Evolutionary conservation across 371 early-diverging fungal species (phyloP), one percentile per base, ranked within the genome.

Genomic region (Batrachochytrium dendrobatidis): DNA sequence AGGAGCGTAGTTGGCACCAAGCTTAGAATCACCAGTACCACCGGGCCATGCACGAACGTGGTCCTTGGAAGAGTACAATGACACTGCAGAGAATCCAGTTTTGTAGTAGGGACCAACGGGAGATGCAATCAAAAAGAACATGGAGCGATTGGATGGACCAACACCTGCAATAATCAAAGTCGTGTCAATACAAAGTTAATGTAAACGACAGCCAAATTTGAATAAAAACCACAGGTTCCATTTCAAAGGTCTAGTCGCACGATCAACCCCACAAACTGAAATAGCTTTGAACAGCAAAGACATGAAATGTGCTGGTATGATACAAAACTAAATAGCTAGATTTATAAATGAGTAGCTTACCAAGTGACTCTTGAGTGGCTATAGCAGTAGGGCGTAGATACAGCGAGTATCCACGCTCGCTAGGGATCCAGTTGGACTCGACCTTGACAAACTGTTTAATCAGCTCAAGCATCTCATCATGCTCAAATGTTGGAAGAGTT

Each of bases 71-170:
- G 95, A 94, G 61, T 77, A 81, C 60, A 97, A 77, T 49, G 80
- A 82, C 50, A 94, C 90, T 43, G 95, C 92, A n/a, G 79, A 71
- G 71, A 94, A 92, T 7, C 94, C 94, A 20, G 91, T 88, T 58
- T 85, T 86, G 79, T 92, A 97, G 72, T 97, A 97, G 22, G 95
- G 98, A 15, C 98, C 98, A 17, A 93, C 94, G n/a, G 98, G 96
- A 35, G 87, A 90, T 58, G 84, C 85, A 69, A 95, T 95, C 34
- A 91, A 87, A 61, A 92, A 95, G 56, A 95, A 69, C 62, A 88
- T 74, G 30, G 94, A 89, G 54, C 81, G 74, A 60, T 81, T 78
- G 43, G 90, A 86, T 33, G 86, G 83, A 32, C 70, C 81, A 61
- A 79, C 69, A 57, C 80, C 81, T 67, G 31, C 0, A 2, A 32